A percentile compares a stretch with the other conserved stretches of the same genome.
Evolutionary conservation across 2,329 filamentous ascomycete genomes (phyloP).

Genomic region (Fusarium brachygibbosum): DNA sequence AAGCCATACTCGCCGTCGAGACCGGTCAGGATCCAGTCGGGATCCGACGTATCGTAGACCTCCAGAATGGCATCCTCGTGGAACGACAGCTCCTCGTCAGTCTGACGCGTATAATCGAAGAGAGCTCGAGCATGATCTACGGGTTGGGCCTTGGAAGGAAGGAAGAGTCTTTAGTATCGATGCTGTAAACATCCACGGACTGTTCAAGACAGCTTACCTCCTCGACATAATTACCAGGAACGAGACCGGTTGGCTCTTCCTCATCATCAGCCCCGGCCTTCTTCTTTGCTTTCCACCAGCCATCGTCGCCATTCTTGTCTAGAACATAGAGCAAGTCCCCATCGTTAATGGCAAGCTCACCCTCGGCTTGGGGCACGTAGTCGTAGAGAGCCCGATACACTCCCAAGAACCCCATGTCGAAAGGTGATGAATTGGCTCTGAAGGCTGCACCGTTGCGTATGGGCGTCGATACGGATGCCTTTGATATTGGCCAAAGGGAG

Average conservation of each 20-base stretch:
- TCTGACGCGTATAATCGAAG: constrained; percentile 98
- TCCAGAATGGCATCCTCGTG: constrained; percentile 85
- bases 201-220: constrained; percentile 68
- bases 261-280: constrained; percentile 86
- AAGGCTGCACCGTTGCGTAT: constrained; percentile 41
- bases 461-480: constrained; percentile 29
- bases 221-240: constrained; percentile 96
- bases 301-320: constrained; percentile 81
- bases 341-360: constrained; percentile 86
- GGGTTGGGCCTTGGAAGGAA: constrained; percentile 66
- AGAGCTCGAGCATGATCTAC: constrained; percentile 84
- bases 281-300: constrained; percentile 98
- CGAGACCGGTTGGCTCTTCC: constrained; percentile 88
- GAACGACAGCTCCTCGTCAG: constrained; percentile 97
- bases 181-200: neutral
- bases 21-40: constrained; percentile 96
- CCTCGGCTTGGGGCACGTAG: constrained; percentile 87
- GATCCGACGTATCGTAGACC: constrained; percentile 91
- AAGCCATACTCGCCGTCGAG: constrained; percentile 90
- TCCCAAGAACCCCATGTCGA: constrained; percentile 87
- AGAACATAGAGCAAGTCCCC: constrained; percentile 91
- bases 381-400: constrained; percentile 94
- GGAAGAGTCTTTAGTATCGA: constrained; percentile 8
- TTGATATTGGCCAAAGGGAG: constrained; percentile 17
- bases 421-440: constrained; percentile 37